A percentile compares a stretch with the other conserved stretches of the same genome.
Evolutionary conservation across 2,329 filamentous ascomycete species (phyloP).

Genomic region (Aspergillus sp.): DNA sequence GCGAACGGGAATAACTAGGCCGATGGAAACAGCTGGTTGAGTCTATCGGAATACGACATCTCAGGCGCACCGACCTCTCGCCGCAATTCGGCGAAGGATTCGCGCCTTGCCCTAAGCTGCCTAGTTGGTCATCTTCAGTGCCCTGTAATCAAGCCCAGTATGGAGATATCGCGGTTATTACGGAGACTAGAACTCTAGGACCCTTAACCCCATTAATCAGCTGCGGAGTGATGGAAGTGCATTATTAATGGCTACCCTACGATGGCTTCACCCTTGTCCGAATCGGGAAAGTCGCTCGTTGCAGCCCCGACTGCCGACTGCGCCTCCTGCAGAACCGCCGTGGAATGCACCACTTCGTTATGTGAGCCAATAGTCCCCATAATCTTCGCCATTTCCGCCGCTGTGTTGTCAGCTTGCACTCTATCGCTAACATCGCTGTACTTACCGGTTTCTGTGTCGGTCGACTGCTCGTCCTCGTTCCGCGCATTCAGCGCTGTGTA

Average conservation of each 20-base stretch:
- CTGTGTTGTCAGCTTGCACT: constrained; percentile 10
- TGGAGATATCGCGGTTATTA: not conserved
- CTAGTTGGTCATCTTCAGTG: not conserved
- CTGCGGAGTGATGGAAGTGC: not conserved
- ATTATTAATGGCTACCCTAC: constrained; percentile 2
- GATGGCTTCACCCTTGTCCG: not conserved
- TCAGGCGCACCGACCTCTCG: no score
- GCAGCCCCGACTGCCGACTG: not conserved
- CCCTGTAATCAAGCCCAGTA: not conserved
- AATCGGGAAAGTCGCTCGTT: not conserved
- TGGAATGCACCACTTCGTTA: constrained; percentile 18
- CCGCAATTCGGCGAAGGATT: not conserved
- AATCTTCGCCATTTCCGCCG: constrained; percentile 22
- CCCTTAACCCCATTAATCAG: not conserved
- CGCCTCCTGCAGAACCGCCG: not conserved
- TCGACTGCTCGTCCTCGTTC: constrained; percentile 19
- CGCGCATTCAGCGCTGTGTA: constrained; percentile 25
- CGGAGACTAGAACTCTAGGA: not conserved
- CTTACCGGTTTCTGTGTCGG: constrained; percentile 18
- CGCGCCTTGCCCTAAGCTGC: not conserved
- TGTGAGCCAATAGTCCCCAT: constrained; percentile 24
- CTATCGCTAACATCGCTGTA: not conserved
- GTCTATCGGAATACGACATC: no score
- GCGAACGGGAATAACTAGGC: no score
- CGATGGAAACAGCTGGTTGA: no score